Evolutionary conservation across 352 stramenopile species (phyloP), one percentile per base, ranked within the genome.

Genomic region (Phytopythium montanum): DNA sequence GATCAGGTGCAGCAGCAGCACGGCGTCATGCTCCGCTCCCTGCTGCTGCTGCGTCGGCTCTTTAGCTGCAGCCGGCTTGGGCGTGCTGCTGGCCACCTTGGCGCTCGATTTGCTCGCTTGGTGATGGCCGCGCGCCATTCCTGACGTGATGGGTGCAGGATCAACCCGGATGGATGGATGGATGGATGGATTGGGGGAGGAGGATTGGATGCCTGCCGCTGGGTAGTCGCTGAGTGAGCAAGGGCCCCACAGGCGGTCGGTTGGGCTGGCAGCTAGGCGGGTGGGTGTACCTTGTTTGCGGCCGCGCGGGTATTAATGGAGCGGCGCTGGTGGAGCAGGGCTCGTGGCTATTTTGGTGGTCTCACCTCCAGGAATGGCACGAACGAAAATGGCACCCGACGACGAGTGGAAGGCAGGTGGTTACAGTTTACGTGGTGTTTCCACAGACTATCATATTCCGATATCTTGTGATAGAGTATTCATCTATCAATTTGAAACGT

Each of bases 1-100:
- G 54, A 90, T 73, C 38, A 90, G 65, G 52, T 90, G 77, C 31
- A 90, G 68, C 59, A 88, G 56, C 41, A 88, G 50, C 48, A 63
- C 68, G 38, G 78, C 69, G 16, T 55, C 53, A 10, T 50, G 23
- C 23, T 50, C 21, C 36, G 23, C 34, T n/a, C 34, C 23, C 19
- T 34, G 31, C n/a, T 39, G 28, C 26, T n/a, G 48, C 26, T 39
- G 19, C 7, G 5, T 3, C 16, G 48, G 12, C 8, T 26, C 16
- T 12, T 46, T 3, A 42, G 18, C 39, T 46, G 33, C 33, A 14
- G 33, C 33, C 33, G 33, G 33, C 8, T 38, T 38, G 33, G 33
- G 9, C 33, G 33, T 12, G 9, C 14, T 38, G 33, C 33, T 6
- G 33, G 34, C 2, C n/a, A 12, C 41, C 41, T 8, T 12, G n/a